Conservation (phyloP, 164 flowering plant species). For the Vitis cinerea region DNA sequence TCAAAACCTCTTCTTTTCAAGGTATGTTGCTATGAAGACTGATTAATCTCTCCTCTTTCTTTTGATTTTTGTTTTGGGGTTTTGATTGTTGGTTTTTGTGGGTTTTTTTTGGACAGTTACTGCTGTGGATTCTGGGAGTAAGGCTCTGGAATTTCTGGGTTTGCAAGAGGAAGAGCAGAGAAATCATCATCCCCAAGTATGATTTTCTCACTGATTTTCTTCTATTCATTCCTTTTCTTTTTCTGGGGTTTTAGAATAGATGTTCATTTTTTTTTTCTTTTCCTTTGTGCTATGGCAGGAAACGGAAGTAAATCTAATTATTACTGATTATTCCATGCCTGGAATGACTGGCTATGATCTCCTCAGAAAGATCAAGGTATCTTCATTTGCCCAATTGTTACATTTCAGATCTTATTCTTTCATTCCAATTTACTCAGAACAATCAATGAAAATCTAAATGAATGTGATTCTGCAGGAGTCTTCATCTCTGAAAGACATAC, state of each 20-base stretch:
- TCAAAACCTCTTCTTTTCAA: too few species aligned
- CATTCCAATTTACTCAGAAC: background rate
- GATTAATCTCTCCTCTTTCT: too few species aligned
- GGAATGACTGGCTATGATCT: slow-evolving; percentile 59
- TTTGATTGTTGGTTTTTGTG: background rate
- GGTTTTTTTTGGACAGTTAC: slow-evolving; percentile 33
- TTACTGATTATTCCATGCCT: slow-evolving; percentile 55
- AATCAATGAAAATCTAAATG: background rate
- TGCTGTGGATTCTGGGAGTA: slow-evolving; percentile 45
- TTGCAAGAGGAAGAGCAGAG: slow-evolving; percentile 23
- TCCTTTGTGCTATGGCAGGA: slow-evolving; percentile 13
- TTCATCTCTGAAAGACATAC: slow-evolving; percentile 40
- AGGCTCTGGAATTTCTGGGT: slow-evolving; percentile 47
- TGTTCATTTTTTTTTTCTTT: background rate
- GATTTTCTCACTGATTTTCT: background rate
- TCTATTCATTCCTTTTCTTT: background rate
- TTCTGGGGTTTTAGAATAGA: background rate
- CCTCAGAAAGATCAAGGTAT: slow-evolving; percentile 45
- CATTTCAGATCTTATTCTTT: too few species aligned
- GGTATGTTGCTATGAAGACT: too few species aligned
- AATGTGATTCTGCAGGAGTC: slow-evolving; percentile 34
- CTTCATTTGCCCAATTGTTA: background rate
- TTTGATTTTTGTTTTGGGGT: too few species aligned
- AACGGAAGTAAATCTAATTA: slow-evolving; percentile 36
- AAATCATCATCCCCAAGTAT: slow-evolving; percentile 13